These are phyloP conservation scores for Ganoderma lingzhi DNA, from an alignment of 1,284 basidiomycete species.

Conservation along the genomic window DNA sequence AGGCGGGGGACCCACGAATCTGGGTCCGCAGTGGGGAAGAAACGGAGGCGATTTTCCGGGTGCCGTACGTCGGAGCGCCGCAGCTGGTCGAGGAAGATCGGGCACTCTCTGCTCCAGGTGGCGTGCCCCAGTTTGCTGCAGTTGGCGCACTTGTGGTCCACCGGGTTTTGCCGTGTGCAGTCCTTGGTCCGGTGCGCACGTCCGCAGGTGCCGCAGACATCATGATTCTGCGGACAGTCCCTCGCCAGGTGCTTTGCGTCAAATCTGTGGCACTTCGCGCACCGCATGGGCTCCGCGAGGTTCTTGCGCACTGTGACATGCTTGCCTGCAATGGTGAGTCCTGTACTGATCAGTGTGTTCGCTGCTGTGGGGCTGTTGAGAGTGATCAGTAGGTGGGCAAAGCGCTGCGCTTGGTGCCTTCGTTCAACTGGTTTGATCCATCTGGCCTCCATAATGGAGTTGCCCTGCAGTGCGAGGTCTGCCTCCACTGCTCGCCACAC, in stretches of 20 bases:
- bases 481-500: not conserved
- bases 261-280: conserved; percentile 42
- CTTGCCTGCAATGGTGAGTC: conserved; percentile 19
- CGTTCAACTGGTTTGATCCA: not conserved
- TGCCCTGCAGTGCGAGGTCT: not conserved
- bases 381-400: not conserved
- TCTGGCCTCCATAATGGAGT: not conserved
- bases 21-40: not conserved
- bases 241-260: conserved; percentile 34
- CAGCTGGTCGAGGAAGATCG: not conserved
- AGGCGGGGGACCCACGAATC: not conserved
- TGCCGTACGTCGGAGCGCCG: not conserved
- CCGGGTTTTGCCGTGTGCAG: conserved; percentile 6
- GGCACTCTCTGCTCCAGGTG: not conserved
- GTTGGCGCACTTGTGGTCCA: conserved; percentile 20
- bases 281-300: conserved; percentile 29
- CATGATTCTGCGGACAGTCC: conserved; percentile 30
- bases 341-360: conserved; percentile 19
- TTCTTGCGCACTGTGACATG: conserved; percentile 4
- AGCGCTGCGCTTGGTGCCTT: conserved; percentile 4
- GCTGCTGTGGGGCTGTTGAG: conserved; percentile 10
- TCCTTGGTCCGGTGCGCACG: conserved; percentile 29
- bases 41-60: not conserved
- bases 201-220: conserved; percentile 38
- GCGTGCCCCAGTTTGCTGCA: conserved; percentile 7